A percentile compares a stretch with the other conserved stretches of the same genome.
Evolutionary conservation across 1,284 basidiomycete species (phyloP).

Genomic region (Tremellales sp.): DNA sequence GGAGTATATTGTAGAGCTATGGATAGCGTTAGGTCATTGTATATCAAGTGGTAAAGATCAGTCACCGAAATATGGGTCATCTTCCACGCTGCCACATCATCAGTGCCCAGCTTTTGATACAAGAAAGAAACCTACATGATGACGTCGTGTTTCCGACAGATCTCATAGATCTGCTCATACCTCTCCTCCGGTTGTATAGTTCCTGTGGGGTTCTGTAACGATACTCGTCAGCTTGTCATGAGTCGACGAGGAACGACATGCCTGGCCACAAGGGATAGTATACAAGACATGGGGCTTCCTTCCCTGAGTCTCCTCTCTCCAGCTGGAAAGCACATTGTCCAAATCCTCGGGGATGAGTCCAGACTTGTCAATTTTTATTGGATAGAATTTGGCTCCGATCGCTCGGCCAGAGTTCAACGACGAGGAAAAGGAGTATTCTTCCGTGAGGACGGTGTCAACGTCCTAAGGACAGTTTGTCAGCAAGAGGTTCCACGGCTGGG

Average conservation of each 20-base stretch:
- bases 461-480: slow-evolving; percentile 2
- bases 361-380: slow-evolving; percentile 50
- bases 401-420: slow-evolving; percentile 49
- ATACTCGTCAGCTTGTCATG: not conserved
- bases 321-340: slow-evolving; percentile 46
- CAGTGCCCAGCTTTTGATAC: not conserved
- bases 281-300: slow-evolving; percentile 51
- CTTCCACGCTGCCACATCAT: slow-evolving; percentile 13
- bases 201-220: slow-evolving; percentile 53
- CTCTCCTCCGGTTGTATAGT: slow-evolving; percentile 48
- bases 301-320: slow-evolving; percentile 46
- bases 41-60: not conserved
- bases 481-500: not conserved
- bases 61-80: slow-evolving; percentile 22
- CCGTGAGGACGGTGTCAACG: slow-evolving; percentile 51
- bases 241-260: not conserved
- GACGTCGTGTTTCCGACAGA: slow-evolving; percentile 50
- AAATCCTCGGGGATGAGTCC: slow-evolving; percentile 51
- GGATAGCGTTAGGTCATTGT: not conserved
- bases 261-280: slow-evolving; percentile 47
- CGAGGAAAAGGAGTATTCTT: slow-evolving; percentile 52
- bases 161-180: slow-evolving; percentile 49
- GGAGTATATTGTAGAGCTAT: slow-evolving; percentile 16
- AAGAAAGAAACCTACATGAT: slow-evolving; percentile 48
- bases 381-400: slow-evolving; percentile 51